Evolutionary conservation across 495 filamentous ascomycete species (phyloP).

Genomic region (Talaromyces nanjingensis): DNA sequence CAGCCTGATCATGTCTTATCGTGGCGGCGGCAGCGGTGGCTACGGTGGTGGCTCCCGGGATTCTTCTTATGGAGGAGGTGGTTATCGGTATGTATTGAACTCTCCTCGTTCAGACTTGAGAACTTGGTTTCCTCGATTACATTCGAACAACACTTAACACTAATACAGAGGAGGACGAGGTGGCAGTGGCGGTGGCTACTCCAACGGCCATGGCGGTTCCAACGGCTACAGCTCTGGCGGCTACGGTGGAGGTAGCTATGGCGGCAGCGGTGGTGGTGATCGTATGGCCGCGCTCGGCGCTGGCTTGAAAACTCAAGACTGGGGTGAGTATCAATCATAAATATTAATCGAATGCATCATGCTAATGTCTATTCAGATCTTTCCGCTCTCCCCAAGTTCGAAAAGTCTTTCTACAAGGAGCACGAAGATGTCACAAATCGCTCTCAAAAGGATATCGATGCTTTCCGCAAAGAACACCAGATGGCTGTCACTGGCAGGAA

Average conservation of each 20-base stretch:
- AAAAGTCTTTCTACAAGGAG: constrained; percentile 99
- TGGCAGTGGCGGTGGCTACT: constrained; percentile 40
- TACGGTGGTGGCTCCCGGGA: constrained; percentile 36
- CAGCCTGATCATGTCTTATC: constrained; percentile 60
- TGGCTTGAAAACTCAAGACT: constrained; percentile 74
- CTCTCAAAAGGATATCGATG: constrained; percentile 70
- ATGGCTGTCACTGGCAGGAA: constrained; percentile 72
- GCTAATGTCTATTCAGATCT: constrained; percentile 53
- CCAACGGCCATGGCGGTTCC: constrained; percentile 29
- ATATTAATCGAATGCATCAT: constrained; percentile 1
- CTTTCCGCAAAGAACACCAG: constrained; percentile 72
- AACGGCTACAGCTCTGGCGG: constrained; percentile 32
- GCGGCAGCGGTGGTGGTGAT: constrained; percentile 65
- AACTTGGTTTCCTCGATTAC: constrained; percentile 7
- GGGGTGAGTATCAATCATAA: constrained; percentile 53
- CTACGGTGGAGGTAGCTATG: constrained; percentile 45
- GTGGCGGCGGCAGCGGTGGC: constrained; percentile 42
- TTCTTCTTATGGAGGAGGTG: constrained; percentile 38
- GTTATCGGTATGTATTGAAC: constrained; percentile 27
- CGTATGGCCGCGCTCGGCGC: constrained; percentile 89
- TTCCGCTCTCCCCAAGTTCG: constrained; percentile 81
- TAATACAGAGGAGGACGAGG: constrained; percentile 30
- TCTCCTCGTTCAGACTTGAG: not conserved
- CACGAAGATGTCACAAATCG: constrained; percentile 68
- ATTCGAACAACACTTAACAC: constrained; percentile 16